Evolutionary conservation across 768 basidiomycete genomes (phyloP).

Genomic region (Roridomyces roridus): DNA sequence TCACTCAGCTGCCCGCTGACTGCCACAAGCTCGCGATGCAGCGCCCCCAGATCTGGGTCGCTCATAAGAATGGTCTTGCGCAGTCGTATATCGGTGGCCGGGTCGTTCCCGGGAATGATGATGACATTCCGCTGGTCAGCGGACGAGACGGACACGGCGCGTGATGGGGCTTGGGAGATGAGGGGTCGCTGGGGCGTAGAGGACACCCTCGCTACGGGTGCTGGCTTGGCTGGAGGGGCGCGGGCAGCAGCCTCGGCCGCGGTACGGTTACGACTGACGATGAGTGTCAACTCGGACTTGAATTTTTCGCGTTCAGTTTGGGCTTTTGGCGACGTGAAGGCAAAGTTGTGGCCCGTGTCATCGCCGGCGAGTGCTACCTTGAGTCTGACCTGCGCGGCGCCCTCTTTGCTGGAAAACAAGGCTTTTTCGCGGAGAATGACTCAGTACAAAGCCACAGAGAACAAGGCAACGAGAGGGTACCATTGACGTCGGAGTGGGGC

Average conservation of each 20-base stretch:
- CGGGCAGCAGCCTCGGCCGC: conserved; percentile 39
- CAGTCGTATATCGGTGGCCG: conserved; percentile 71
- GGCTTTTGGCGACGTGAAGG: conserved; percentile 76
- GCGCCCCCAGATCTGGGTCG: conserved; percentile 75
- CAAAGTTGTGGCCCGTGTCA: conserved; percentile 82
- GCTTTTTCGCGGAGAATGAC: conserved; percentile 49
- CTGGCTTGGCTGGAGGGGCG: conserved; percentile 31
- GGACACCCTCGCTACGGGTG: conserved; percentile 31
- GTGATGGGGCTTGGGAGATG: conserved; percentile 57
- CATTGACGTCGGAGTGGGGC: conserved; percentile 60
- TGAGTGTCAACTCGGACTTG: conserved; percentile 78
- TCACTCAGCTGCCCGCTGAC: conserved; percentile 86
- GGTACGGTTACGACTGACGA: conserved; percentile 77
- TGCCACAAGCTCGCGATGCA: conserved; percentile 87
- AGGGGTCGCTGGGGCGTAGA: conserved; percentile 39
- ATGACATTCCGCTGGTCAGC: conserved; percentile 35
- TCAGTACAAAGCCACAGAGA: conserved; percentile 5
- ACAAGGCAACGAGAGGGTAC: conserved; percentile 15
- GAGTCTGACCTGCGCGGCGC: conserved; percentile 77
- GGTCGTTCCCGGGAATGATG: conserved; percentile 61
- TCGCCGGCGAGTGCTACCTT: conserved; percentile 75
- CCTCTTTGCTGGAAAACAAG: conserved; percentile 87
- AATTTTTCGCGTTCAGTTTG: conserved; percentile 79
- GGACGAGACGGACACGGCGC: conserved; percentile 63
- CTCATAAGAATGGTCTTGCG: conserved; percentile 81